These are phyloP conservation scores for Suillus subluteus DNA, from an alignment of 768 basidiomycete species.

Conservation along the genomic window DNA sequence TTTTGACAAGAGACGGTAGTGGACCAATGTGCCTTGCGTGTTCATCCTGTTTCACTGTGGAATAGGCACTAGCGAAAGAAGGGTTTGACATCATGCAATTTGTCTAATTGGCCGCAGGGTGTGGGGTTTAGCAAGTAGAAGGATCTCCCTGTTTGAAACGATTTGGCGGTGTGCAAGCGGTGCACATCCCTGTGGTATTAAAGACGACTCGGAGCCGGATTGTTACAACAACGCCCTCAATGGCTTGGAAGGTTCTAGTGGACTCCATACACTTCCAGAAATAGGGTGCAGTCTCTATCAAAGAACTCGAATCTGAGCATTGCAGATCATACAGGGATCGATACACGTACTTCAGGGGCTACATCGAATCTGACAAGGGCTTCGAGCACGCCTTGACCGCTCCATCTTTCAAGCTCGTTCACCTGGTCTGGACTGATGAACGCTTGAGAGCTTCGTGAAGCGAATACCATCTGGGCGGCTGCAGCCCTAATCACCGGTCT, in stretches of 20 bases:
- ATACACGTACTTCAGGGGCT: conserved; percentile 47
- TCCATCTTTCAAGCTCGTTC: conserved; percentile 60
- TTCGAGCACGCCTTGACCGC: conserved; percentile 60
- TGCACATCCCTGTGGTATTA: not conserved
- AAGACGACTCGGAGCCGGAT: not conserved
- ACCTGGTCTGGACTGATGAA: conserved; percentile 78
- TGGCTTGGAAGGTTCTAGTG: not conserved
- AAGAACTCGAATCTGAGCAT: conserved; percentile 18
- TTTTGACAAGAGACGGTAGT: not conserved
- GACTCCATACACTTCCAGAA: conserved; percentile 61
- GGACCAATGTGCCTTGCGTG: not conserved
- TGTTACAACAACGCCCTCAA: conserved; percentile 17
- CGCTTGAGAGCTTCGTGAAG: conserved; percentile 68
- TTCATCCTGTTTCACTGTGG: not conserved
- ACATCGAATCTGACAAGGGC: conserved; percentile 55
- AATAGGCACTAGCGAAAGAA: not conserved
- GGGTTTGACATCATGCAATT: not conserved
- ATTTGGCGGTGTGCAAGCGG: not conserved
- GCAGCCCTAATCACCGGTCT: conserved; percentile 65
- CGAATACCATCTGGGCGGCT: conserved; percentile 81
- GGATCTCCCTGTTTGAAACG: not conserved
- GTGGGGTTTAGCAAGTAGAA: not conserved
- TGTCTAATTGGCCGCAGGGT: not conserved
- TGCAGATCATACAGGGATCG: conserved; percentile 16
- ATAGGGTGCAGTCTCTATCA: conserved; percentile 56